These are phyloP conservation scores for Colletotrichum sansevieriae DNA, from an alignment of 2,329 filamentous ascomycete genomes.

Conservation along the genomic window DNA sequence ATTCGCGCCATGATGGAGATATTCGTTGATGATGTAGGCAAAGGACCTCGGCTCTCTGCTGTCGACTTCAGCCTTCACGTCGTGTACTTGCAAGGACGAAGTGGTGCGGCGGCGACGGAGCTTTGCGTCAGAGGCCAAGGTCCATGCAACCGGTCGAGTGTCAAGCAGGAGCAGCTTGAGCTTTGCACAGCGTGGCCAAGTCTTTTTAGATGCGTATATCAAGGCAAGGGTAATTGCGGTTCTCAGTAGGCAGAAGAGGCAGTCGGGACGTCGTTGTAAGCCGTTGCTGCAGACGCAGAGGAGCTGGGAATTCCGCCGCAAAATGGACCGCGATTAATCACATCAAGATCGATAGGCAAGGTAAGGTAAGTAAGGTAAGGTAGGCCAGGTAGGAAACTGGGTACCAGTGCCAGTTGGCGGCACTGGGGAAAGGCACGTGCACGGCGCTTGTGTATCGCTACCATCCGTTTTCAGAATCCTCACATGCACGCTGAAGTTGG, in stretches of 20 bases:
- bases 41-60: conserved; percentile 26
- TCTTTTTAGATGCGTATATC: background rate
- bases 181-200: conserved; percentile 11
- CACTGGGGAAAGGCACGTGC: conserved; percentile 39
- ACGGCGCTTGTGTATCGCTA: conserved; percentile 19
- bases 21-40: background rate
- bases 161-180: conserved; percentile 28
- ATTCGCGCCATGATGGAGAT: conserved; percentile 63
- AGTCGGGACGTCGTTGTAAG: background rate
- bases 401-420: conserved; percentile 19
- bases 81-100: conserved; percentile 28
- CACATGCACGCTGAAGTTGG: conserved; percentile 30
- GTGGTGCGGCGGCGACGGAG: conserved; percentile 29
- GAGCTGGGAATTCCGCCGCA: conserved; percentile 19
- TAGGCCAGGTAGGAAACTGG: conserved; percentile 5
- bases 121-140: conserved; percentile 40
- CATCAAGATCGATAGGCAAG: conserved; percentile 19
- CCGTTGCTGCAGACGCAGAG: conserved; percentile 9
- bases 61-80: conserved; percentile 33
- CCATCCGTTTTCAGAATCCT: conserved; percentile 38
- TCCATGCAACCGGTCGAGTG: conserved; percentile 37
- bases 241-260: background rate
- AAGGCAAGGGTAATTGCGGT: background rate
- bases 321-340: conserved; percentile 27
- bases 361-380: conserved; percentile 13